phyloP scores from a whole-genome alignment of 1,139 yeast species.

The Protomyces arabidopsidicola region DNA sequence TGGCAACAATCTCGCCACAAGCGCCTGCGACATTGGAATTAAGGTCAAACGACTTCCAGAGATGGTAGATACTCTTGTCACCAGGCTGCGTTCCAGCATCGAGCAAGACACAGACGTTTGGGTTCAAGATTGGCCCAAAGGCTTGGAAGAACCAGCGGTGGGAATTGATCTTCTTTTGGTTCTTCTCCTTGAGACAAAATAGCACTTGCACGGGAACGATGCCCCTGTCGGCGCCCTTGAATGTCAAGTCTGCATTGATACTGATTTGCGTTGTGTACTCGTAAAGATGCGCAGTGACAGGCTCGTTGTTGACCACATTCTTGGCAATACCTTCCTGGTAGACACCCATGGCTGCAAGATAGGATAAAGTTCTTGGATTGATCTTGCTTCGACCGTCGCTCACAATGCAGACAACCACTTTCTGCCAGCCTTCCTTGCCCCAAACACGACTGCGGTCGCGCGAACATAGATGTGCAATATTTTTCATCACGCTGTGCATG shows the following conservation, averaged over 20 bases:
- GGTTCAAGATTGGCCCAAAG: conserved; percentile 64
- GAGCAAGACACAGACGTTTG: conserved; percentile 63
- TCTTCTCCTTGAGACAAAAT: conserved; percentile 72
- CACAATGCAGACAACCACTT: conserved; percentile 67
- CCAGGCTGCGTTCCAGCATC: conserved; percentile 81
- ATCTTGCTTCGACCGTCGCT: conserved; percentile 72
- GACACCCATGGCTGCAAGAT: conserved; percentile 67
- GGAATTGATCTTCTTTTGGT: conserved; percentile 69
- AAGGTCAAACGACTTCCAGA: conserved; percentile 66
- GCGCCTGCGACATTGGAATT: conserved; percentile 80
- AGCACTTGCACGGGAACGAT: conserved; percentile 65
- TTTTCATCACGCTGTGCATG: conserved; percentile 69
- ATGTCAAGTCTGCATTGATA: conserved; percentile 57
- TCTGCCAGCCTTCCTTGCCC: conserved; percentile 81
- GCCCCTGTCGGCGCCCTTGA: conserved; percentile 53
- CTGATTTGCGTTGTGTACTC: conserved; percentile 79
- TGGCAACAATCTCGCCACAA: conserved; percentile 76
- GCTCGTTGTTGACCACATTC: conserved; percentile 63
- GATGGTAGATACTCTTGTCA: conserved; percentile 63
- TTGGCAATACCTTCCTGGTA: conserved; percentile 82
- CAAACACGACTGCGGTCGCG: conserved; percentile 53
- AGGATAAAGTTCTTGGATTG: conserved; percentile 58
- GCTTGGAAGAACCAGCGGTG: conserved; percentile 85
- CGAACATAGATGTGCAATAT: conserved; percentile 58
- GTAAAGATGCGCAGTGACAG: conserved; percentile 68